Evolutionary conservation across 192 early-diverging fungal species (phyloP), one percentile per base, ranked within the genome.

Genomic region (Rhizophagus clarus): DNA sequence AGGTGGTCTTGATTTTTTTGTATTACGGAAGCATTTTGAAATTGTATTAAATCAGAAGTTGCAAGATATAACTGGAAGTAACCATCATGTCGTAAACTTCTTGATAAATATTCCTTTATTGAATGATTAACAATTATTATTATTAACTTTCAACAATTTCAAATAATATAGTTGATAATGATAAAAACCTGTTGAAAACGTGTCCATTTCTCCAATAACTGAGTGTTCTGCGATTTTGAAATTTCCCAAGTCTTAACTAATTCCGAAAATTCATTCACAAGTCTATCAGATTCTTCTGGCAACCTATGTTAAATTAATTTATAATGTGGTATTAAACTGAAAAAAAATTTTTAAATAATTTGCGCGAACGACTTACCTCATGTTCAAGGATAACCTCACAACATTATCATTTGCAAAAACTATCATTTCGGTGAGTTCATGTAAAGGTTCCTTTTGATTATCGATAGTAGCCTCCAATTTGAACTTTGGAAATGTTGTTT

Each of bases 71-170:
- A 15, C 31, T 49, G 40, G 12, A 49, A 51, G 51, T 29, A 72
- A 49, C 71, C 42, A 20, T 72, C 71, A 29, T 72, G 71, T 51
- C 71, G 40, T 72, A 72, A 72, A 56, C 40, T 72, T 72, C 71
- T 17, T n/a, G 71, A 72, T 56, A 45, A 24, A 72, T 72, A 72
- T 29, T 72, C 71, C 71, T 72, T 49, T 47, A 49, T 42, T n/a
- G n/a, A 40, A 28, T 49, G n/a, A 42, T 31, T 26, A 40, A 40
- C 26, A 51, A 15, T 49, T 26, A 72, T 47, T 29, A 15, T 17
- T 2, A 49, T 12, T 47, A 45, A 8, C 32, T 32, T 40, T 40
- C 37, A 72, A 49, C 28, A 72, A 47, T 22, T 72, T 72, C 45
- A 49, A n/a, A 29, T 11, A 49, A 72, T n/a, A 29, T 17, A 49